phyloP scores from a whole-genome alignment of 2,329 filamentous ascomycete genomes.

The Colletotrichum theobromicola region DNA sequence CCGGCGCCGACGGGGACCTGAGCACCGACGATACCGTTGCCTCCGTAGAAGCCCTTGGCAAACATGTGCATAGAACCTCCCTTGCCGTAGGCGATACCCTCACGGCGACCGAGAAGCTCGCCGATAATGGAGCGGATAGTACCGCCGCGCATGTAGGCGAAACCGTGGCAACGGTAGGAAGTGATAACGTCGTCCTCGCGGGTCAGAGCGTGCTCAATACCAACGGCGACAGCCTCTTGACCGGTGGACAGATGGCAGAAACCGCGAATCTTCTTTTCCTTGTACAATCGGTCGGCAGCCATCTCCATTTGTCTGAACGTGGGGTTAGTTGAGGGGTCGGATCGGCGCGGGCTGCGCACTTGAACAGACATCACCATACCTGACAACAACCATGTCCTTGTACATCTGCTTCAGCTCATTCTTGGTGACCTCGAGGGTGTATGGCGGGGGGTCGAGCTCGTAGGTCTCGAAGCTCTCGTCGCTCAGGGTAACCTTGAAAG shows the following conservation, averaged over 20 bases:
- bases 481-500: constrained; percentile 89
- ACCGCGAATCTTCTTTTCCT: constrained; percentile 99
- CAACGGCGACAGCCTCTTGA: constrained; percentile 95
- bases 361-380: constrained; percentile 62
- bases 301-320: constrained; percentile 92
- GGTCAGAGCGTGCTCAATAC: constrained; percentile 94
- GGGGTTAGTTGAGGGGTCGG: constrained; percentile 8
- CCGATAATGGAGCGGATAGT: constrained; percentile 92
- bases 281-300: constrained; percentile 98
- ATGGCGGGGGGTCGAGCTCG: constrained; percentile 94
- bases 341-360: neutral
- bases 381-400: constrained; percentile 92
- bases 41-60: constrained; percentile 94
- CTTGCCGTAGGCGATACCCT: constrained; percentile 98
- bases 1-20: constrained; percentile 98
- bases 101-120: constrained; percentile 91
- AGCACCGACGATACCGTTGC: constrained; percentile 98
- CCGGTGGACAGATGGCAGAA: constrained; percentile 99
- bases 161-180: constrained; percentile 98
- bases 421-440: constrained; percentile 94
- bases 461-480: constrained; percentile 99
- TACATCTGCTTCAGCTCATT: constrained; percentile 99
- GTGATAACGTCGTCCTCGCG: constrained; percentile 95
- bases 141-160: constrained; percentile 94
- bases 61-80: constrained; percentile 99